Evolutionary conservation across 495 filamentous ascomycete genomes (phyloP).

Genomic region (Jackrogersella multiformis): DNA sequence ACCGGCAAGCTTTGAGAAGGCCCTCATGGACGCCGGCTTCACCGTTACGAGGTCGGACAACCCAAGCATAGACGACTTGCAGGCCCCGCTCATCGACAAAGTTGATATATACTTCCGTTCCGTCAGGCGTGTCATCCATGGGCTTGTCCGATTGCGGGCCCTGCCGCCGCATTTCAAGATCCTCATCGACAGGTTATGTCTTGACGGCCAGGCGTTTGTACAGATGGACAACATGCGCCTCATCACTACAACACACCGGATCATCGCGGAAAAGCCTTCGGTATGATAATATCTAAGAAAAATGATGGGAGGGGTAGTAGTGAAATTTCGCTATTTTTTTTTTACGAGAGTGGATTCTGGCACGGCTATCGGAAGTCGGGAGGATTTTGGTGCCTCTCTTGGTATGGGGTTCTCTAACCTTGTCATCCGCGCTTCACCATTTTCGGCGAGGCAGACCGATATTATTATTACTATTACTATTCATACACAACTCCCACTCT

Average conservation of each 20-base stretch:
- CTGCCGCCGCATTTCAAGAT: constrained; percentile 69
- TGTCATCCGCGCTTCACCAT: constrained; percentile 7
- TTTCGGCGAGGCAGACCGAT: constrained; percentile 14
- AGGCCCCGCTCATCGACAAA: constrained; percentile 68
- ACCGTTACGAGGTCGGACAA: constrained; percentile 63
- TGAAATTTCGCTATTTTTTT: constrained; percentile 7
- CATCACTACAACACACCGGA: constrained; percentile 68
- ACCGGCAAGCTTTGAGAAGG: constrained; percentile 61
- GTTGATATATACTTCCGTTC: constrained; percentile 69
- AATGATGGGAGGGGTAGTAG: not conserved
- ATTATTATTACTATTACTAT: not conserved
- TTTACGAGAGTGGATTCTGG: constrained; percentile 11
- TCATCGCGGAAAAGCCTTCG: constrained; percentile 67
- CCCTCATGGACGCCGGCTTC: constrained; percentile 64
- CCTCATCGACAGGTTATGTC: constrained; percentile 68
- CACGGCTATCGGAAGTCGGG: constrained; percentile 16
- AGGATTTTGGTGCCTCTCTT: constrained; percentile 13
- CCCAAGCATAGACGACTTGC: constrained; percentile 65
- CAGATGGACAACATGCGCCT: constrained; percentile 70
- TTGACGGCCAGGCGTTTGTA: constrained; percentile 69
- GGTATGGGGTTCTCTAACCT: constrained; percentile 24
- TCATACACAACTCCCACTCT: constrained; percentile 1
- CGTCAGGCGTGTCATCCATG: constrained; percentile 62
- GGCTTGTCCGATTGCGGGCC: constrained; percentile 60
- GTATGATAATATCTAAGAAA: constrained; percentile 25